These are phyloP conservation scores for Ricinus communis DNA, from an alignment of 345 rosid genomes.

Conservation along the genomic window DNA sequence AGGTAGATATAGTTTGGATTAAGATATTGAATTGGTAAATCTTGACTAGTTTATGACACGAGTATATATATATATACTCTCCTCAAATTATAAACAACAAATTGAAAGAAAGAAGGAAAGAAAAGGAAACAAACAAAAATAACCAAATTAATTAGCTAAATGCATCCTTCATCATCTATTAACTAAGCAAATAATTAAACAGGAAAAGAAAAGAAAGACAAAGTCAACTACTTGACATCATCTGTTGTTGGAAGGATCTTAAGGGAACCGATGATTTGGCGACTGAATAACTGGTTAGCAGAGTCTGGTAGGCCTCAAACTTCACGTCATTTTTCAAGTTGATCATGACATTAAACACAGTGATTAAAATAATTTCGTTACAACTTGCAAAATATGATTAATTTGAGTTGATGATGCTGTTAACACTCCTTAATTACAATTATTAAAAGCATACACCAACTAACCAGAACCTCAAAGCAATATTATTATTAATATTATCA, in stretches of 20 bases:
- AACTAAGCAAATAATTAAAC: background rate
- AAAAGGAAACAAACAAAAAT: background rate
- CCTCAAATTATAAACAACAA: background rate
- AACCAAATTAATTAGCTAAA: background rate
- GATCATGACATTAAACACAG: slow-evolving; percentile 10
- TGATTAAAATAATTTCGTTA: background rate
- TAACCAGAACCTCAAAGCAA: background rate
- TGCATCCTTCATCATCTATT: background rate
- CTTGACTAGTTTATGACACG: no score
- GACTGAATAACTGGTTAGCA: slow-evolving; percentile 2
- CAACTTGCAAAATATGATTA: slow-evolving; percentile 9
- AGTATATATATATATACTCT: background rate
- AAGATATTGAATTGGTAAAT: no score
- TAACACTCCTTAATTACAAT: background rate
- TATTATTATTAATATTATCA: background rate
- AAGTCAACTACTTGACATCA: slow-evolving; percentile 3
- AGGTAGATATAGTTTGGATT: no score
- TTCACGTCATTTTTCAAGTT: slow-evolving; percentile 5
- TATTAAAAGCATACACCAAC: background rate
- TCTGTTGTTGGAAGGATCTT: background rate
- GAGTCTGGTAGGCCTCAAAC: slow-evolving; percentile 18
- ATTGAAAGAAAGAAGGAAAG: background rate
- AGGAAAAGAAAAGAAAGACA: background rate
- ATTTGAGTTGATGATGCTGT: slow-evolving; percentile 1
- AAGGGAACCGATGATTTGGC: background rate